Evolutionary conservation across 2,329 filamentous ascomycete genomes (phyloP).

Genomic region (Colletotrichum gigasporum): DNA sequence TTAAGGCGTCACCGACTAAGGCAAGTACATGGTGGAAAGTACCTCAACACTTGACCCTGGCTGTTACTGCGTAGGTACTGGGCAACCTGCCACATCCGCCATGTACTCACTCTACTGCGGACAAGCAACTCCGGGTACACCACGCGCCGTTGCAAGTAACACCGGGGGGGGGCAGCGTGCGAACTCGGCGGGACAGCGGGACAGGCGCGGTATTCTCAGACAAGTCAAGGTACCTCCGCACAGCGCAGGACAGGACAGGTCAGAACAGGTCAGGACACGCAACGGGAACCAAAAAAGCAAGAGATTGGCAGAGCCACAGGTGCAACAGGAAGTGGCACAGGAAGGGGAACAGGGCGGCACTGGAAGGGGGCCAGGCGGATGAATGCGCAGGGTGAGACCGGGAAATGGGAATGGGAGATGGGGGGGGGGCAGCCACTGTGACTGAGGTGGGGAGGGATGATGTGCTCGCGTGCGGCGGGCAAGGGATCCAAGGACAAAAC

Average conservation of each 20-base stretch:
- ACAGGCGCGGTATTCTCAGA: constrained; percentile 6
- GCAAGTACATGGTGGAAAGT: constrained; percentile 16
- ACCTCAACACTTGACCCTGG: constrained; percentile 11
- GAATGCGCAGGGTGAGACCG: constrained; percentile 21
- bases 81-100: constrained; percentile 7
- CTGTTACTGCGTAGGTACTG: constrained; percentile 1
- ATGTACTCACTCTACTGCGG: not conserved
- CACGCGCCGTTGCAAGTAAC: constrained; percentile 24
- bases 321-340: constrained; percentile 1
- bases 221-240: too few species aligned
- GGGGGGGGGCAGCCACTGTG: not conserved
- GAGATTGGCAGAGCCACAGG: not conserved
- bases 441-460: constrained; percentile 10
- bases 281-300: not conserved
- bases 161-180: constrained; percentile 18
- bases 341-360: not conserved
- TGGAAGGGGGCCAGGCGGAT: constrained; percentile 15
- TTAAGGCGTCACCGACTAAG: constrained; percentile 31
- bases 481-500: constrained; percentile 28
- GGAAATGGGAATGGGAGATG: constrained; percentile 21
- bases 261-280: too few species aligned
- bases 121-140: constrained; percentile 8
- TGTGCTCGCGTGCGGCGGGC: constrained; percentile 29
- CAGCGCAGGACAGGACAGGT: not conserved
- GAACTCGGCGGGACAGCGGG: constrained; percentile 17